Evolutionary conservation across 2,329 filamentous ascomycete genomes (phyloP).

Genomic region (Fonsecaea erecta): DNA sequence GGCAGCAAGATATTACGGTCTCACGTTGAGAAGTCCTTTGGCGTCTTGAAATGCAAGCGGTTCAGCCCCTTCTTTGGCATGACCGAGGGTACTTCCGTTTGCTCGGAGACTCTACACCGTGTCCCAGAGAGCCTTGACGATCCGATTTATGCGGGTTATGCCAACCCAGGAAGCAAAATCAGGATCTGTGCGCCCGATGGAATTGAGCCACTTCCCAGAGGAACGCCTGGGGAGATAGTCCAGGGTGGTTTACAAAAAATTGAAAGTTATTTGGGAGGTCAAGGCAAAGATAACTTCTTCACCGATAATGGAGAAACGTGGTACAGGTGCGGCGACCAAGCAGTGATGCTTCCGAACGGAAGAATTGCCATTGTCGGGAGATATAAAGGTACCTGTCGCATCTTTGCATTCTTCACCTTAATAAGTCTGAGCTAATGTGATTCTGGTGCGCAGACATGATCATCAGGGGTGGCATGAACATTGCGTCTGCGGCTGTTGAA

Average conservation of each 20-base stretch:
- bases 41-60: neutral
- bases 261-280: constrained; percentile 42
- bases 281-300: constrained; percentile 44
- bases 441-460: constrained; percentile 42
- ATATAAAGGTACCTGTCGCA: constrained; percentile 44
- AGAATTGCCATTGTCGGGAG: constrained; percentile 49
- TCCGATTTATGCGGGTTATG: constrained; percentile 18
- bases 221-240: constrained; percentile 50
- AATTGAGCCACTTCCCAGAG: constrained; percentile 40
- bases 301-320: constrained; percentile 43
- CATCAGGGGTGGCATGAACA: constrained; percentile 54
- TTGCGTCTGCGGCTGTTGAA: constrained; percentile 49
- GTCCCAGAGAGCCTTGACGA: neutral
- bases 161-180: constrained; percentile 35
- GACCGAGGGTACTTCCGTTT: constrained; percentile 16
- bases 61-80: constrained; percentile 18
- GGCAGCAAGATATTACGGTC: constrained; percentile 18
- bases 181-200: constrained; percentile 46
- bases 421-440: neutral
- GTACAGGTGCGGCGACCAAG: constrained; percentile 52
- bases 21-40: constrained; percentile 13
- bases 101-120: constrained; percentile 3
- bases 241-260: constrained; percentile 47
- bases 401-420: neutral
- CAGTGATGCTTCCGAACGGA: constrained; percentile 46